Evolutionary conservation across 257 asterid genomes (phyloP).

Genomic region (Orobanche coerulescens): DNA sequence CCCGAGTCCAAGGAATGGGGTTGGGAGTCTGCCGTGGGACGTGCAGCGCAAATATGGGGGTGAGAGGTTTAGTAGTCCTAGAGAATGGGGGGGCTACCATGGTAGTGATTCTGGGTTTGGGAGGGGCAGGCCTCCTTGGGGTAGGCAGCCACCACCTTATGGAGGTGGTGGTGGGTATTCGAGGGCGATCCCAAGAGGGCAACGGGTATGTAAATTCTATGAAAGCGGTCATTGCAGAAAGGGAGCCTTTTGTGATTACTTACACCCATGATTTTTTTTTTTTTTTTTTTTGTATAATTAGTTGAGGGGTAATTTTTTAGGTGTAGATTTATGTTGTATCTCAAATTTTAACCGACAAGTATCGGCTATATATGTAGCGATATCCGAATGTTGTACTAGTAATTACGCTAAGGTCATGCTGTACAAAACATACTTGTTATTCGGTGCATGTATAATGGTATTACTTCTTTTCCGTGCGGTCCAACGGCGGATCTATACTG

Average conservation of each 20-base stretch:
- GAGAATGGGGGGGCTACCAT: conserved; percentile 66
- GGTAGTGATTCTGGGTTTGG: conserved; percentile 43
- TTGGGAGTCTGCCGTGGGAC: conserved; percentile 51
- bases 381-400: too few relatives aligned
- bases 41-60: conserved; percentile 57
- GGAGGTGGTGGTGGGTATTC: conserved; percentile 65
- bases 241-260: conserved; percentile 84
- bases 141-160: conserved; percentile 48
- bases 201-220: conserved; percentile 79
- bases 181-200: conserved; percentile 60
- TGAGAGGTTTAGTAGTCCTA: conserved; percentile 59
- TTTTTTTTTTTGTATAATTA: conserved; percentile 25
- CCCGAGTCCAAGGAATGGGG: conserved; percentile 38
- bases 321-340: neutral
- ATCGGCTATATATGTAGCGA: too few relatives aligned
- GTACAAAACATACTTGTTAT: too few relatives aligned
- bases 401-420: too few relatives aligned
- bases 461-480: too few relatives aligned
- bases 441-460: too few relatives aligned
- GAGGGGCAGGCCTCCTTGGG: conserved; percentile 61
- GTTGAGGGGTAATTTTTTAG: conserved; percentile 11
- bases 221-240: conserved; percentile 89
- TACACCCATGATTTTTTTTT: conserved; percentile 47
- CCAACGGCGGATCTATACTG: too few relatives aligned
- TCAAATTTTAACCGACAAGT: too few relatives aligned